phyloP scores from a whole-genome alignment of 78 protist genomes.

The Monosiga brevicollis region DNA sequence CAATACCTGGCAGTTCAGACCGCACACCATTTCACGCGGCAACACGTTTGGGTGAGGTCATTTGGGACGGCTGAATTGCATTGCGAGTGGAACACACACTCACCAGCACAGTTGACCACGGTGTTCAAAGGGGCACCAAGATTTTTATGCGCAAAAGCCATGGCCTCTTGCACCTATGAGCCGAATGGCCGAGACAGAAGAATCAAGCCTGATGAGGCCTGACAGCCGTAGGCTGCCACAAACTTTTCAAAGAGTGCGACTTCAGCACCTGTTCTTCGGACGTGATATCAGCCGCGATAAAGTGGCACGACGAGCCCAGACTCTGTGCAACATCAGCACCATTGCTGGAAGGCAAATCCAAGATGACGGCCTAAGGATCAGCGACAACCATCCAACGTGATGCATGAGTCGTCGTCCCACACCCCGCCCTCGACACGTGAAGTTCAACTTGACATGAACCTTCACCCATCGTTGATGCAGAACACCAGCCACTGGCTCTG shows the following conservation, averaged over 20 bases:
- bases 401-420: background rate
- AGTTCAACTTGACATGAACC: background rate
- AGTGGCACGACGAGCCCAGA: background rate
- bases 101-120: background rate
- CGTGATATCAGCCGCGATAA: background rate
- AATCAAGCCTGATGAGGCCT: background rate
- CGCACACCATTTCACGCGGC: too few species aligned
- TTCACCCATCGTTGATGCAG: background rate
- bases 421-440: background rate
- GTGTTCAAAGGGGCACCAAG: background rate
- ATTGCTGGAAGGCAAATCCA: background rate
- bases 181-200: background rate
- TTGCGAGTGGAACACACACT: background rate
- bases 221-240: background rate
- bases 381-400: slow-evolving; percentile 4
- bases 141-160: background rate
- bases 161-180: background rate
- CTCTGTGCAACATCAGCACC: background rate
- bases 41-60: background rate
- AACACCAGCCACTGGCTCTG: slow-evolving; percentile 4
- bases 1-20: background rate
- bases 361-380: background rate
- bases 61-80: background rate
- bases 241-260: too few species aligned
- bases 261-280: background rate